A percentile compares a stretch with the other conserved stretches of the same genome.
Conservation (phyloP, 176 grass and related monocot genomes). For the Neostapfia colusana region DNA sequence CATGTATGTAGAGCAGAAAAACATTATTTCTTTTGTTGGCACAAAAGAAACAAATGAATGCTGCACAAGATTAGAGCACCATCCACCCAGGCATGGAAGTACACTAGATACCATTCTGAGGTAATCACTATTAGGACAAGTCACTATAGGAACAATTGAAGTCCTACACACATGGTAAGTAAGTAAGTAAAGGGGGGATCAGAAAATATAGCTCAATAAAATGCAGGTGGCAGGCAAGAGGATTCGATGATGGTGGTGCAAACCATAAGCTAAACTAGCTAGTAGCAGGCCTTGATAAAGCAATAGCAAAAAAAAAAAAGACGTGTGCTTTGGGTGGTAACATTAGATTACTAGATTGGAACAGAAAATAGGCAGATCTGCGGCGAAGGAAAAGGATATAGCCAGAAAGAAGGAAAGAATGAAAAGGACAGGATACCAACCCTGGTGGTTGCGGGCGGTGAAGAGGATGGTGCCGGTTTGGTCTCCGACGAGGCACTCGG, state of each 20-base stretch:
- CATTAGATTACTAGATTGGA: too few relatives aligned
- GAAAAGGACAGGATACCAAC: background rate
- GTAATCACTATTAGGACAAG: background rate
- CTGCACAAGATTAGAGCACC: too few relatives aligned
- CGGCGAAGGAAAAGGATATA: too few relatives aligned
- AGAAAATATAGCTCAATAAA: background rate
- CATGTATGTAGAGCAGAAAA: too few relatives aligned
- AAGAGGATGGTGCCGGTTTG: conserved; percentile 51
- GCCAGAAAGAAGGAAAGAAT: background rate
- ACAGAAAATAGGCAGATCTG: background rate
- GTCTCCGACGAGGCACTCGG: conserved; percentile 61
- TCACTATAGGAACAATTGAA: background rate
- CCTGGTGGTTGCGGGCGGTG: conserved; percentile 55
- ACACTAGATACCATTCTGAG: background rate
- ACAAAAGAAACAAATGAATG: background rate
- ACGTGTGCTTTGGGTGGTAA: too few relatives aligned
- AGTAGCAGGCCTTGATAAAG: too few relatives aligned
- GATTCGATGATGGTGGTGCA: too few relatives aligned
- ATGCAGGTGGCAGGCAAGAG: background rate
- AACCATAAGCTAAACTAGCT: too few relatives aligned
- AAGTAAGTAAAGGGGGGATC: background rate
- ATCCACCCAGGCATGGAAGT: background rate
- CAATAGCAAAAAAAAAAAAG: too few relatives aligned
- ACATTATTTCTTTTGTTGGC: too few relatives aligned
- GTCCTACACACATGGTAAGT: background rate